Base-by-base conservation (phyloP, 768 basidiomycete genomes). In the Tubosaeta sp. region DNA sequence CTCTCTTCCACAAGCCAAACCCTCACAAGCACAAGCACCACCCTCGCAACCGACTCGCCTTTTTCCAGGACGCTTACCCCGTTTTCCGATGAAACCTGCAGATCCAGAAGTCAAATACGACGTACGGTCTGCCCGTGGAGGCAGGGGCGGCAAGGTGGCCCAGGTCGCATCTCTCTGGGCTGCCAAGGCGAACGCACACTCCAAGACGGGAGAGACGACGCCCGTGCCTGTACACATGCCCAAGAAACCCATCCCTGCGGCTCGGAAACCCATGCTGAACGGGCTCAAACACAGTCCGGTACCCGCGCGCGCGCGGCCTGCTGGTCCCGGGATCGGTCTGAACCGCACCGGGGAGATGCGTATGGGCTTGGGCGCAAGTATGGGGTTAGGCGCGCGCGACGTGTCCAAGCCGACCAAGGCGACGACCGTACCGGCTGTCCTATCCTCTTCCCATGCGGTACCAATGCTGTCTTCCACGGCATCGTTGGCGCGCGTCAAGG, bases 101-200 rank as follows among this genome's bases (percentile, higher is more conserved):
- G 78, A 82, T 53, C 71, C 78, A 0, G 84, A 82, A 46, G 76
- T 73, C 19, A 84, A 82, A 51, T 89, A 90, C 59, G 82, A 90
- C 59, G 67, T 88, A 22, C 81, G 84, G 12, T 90, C 87, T 32
- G 87, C 87, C 4, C 77, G 88, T 19, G 87, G 90, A 4, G 89
- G 90, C 2, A 72, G 77, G 38, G 89, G 90, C 3, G 90, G 88
- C 12, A 77, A 78, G 47, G 89, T 90, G 14, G 74, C 86, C 3
- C 73, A 87, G 4, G 86, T 89, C 1, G 81, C 86, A 0, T 79
- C 87, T 2, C 70, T 91, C 21, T 91, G 88, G 87, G 80, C 85
- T 3, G 70, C 81, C 31, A 80, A 75, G n/a, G 74, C 73, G 22
- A 60, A 40, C 3, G 27, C 21, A 8, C 45, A 27, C 9, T 5